phyloP scores from a whole-genome alignment of 2,329 filamentous ascomycete species.

The Colletotrichum abscissum region DNA sequence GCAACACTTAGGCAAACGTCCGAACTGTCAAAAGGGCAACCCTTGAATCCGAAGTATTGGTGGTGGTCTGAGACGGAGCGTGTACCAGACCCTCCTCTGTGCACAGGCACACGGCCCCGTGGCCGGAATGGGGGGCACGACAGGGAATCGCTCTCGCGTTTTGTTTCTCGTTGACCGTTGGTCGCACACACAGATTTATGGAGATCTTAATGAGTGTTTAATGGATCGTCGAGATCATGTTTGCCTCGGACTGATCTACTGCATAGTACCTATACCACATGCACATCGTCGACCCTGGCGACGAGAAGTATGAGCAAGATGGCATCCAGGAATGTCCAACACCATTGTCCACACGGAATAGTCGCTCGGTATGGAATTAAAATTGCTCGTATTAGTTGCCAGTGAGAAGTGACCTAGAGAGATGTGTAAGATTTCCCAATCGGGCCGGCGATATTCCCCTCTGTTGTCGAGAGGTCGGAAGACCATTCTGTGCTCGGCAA shows the following conservation, averaged over 20 bases:
- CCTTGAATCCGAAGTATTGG: conserved; percentile 18
- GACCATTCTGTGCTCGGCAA: conserved; percentile 4
- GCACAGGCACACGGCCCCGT: neutral
- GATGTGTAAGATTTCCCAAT: neutral
- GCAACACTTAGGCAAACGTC: neutral
- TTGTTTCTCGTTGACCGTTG: neutral
- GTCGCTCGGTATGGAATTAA: neutral
- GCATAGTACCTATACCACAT: neutral
- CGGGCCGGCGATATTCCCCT: neutral
- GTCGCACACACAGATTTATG: neutral
- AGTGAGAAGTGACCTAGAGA: neutral
- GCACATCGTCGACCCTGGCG: neutral
- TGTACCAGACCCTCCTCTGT: conserved; percentile 19
- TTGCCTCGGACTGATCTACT: neutral
- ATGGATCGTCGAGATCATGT: neutral
- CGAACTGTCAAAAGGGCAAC: conserved; percentile 19
- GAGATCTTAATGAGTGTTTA: neutral
- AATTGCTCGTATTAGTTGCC: neutral
- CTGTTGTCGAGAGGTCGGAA: neutral
- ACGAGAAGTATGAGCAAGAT: no score
- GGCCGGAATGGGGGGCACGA: neutral
- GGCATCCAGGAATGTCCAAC: neutral
- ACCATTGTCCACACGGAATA: no score
- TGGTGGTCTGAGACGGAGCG: conserved; percentile 11
- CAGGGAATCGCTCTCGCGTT: neutral